phyloP scores from a whole-genome alignment of 2,329 filamentous ascomycete species.

The Fusarium sp. region DNA sequence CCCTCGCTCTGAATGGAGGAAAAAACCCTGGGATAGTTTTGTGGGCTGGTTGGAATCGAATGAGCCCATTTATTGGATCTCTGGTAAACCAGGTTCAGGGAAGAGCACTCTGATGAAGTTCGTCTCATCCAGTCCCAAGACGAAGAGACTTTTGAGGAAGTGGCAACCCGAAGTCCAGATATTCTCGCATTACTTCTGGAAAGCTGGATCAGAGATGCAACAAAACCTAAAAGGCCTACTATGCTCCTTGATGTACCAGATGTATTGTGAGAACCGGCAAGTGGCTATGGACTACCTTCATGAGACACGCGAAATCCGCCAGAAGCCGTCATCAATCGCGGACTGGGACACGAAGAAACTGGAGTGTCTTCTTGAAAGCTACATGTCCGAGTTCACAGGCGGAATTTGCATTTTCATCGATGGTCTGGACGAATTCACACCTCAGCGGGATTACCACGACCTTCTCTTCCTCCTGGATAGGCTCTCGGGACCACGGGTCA shows the following conservation, averaged over 20 bases:
- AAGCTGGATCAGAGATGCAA: slow-evolving; percentile 42
- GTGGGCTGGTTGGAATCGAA: slow-evolving; percentile 24
- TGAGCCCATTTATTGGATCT: slow-evolving; percentile 47
- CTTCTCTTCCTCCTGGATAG: neutral
- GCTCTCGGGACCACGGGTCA: neutral
- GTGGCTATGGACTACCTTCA: neutral
- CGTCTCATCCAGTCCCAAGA: slow-evolving; percentile 31
- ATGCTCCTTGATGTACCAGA: neutral
- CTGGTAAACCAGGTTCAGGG: slow-evolving; percentile 48
- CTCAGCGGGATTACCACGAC: neutral
- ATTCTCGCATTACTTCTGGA: slow-evolving; percentile 48
- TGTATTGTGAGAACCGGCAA: neutral
- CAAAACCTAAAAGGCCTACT: slow-evolving; percentile 36
- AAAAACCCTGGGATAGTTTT: too few relatives aligned
- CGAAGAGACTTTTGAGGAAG: slow-evolving; percentile 11
- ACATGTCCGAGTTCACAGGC: neutral
- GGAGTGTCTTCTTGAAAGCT: neutral
- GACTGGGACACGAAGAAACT: slow-evolving; percentile 31
- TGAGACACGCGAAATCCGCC: neutral
- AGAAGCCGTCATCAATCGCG: neutral
- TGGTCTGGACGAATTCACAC: slow-evolving; percentile 26
- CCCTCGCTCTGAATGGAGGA: too few relatives aligned
- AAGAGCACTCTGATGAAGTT: slow-evolving; percentile 51
- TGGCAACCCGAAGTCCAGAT: slow-evolving; percentile 35
- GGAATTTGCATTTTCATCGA: slow-evolving; percentile 34